Evolutionary conservation across 2,329 filamentous ascomycete species (phyloP), one percentile per base, ranked within the genome.

Genomic region (Arthroderma sp.): DNA sequence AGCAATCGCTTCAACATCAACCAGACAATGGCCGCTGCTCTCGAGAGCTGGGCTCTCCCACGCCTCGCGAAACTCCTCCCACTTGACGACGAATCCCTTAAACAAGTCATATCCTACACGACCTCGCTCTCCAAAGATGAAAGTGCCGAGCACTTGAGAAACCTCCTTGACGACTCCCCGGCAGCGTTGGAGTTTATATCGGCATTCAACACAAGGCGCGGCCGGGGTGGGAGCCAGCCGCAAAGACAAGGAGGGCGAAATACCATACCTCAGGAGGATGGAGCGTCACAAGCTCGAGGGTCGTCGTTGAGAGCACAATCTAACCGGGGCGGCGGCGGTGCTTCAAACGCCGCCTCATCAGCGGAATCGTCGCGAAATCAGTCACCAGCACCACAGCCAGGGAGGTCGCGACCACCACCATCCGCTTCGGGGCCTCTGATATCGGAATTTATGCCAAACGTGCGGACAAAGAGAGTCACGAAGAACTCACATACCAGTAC

Each of bases 101-200:
- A 80, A 57, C 86, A 96, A 59, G 75, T 95, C 37, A 72, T 96
- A 52, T 78, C 85, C 40, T 95, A 95, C 61, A 80, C 85, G 2
- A 70, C 77, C 32, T 82, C 80, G 0, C 73, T 96, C 6, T 79
- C 86, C 15, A 87, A 83, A 58, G 67, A 78, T 42, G 83, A 82
- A 51, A 84, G 86, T 9, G 86, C 79, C 42, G 80, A 87, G 36
- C 86, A 96, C 63, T 82, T 98, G 49, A 83, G 80, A 61, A 86
- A 91, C 58, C 70, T 98, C 43, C 75, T 98, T 0, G 91, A 89
- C 41, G 86, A 94, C 61, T 87, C 84, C 5, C 77, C 87, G 1
- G 79, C 83, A 54, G 74, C 77, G 1, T 63, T 84, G 42, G 80
- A 84, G 53, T 85, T 85, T 57, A 83, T 85, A 48, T 71, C 79